phyloP scores from a whole-genome alignment of 2,329 filamentous ascomycete species.

The Ilyonectria sp. region DNA sequence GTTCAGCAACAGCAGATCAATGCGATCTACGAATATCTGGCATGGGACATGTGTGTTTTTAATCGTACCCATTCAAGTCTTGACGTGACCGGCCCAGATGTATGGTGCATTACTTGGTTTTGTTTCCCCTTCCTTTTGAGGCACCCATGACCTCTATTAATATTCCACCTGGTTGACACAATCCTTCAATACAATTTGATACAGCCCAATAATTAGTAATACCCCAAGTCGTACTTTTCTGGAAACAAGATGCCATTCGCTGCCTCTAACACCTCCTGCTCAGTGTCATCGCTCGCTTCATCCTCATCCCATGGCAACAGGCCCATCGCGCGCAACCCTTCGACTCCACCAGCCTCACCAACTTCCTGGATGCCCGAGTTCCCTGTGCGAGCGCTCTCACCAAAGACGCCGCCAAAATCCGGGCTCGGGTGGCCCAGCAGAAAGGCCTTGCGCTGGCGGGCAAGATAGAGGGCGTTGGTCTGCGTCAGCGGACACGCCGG shows the following conservation, averaged over 20 bases:
- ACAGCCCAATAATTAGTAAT: slow-evolving; percentile 17
- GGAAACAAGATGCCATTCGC: slow-evolving; percentile 60
- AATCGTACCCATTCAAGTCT: not conserved
- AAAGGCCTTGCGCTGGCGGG: slow-evolving; percentile 59
- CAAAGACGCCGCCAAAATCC: slow-evolving; percentile 55
- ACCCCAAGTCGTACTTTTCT: slow-evolving; percentile 52
- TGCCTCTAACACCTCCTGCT: slow-evolving; percentile 54
- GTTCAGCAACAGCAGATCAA: slow-evolving; percentile 6
- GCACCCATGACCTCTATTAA: not conserved
- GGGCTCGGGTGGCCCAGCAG: slow-evolving; percentile 58
- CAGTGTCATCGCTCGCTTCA: slow-evolving; percentile 50
- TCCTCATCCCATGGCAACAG: slow-evolving; percentile 59
- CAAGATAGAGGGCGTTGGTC: slow-evolving; percentile 60
- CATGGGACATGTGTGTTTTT: not conserved
- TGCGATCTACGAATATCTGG: not conserved
- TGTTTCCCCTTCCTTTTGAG: not conserved
- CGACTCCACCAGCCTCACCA: slow-evolving; percentile 57
- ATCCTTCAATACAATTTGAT: slow-evolving; percentile 8
- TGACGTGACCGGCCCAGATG: not conserved
- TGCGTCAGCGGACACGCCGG: slow-evolving; percentile 60
- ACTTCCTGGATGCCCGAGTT: slow-evolving; percentile 56
- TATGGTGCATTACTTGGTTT: not conserved
- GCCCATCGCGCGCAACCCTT: slow-evolving; percentile 59
- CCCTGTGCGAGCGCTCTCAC: slow-evolving; percentile 54
- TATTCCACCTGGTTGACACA: not conserved